phyloP scores from a whole-genome alignment of 2,329 filamentous ascomycete species.

The Nakataea oryzae region DNA sequence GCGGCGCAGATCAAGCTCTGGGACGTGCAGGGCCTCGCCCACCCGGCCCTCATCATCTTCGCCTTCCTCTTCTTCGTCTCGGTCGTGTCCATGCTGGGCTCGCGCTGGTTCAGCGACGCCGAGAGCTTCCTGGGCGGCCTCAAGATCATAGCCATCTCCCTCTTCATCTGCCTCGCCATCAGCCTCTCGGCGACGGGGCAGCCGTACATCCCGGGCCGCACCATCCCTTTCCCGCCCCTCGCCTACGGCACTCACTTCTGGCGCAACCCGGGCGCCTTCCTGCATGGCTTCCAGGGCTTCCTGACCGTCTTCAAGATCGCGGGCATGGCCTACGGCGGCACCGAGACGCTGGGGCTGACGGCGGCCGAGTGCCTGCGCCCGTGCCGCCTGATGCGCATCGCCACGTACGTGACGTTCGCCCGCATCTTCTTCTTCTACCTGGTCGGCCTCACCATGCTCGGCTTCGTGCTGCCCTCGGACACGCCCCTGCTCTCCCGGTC shows the following conservation, averaged over 20 bases:
- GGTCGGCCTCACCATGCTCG: conserved; percentile 64
- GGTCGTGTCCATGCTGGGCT: conserved; percentile 58
- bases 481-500: conserved; percentile 48
- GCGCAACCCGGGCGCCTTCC: conserved; percentile 60
- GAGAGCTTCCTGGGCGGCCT: conserved; percentile 70
- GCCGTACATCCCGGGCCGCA: background rate
- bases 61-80: conserved; percentile 49
- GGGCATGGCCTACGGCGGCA: conserved; percentile 61
- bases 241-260: conserved; percentile 55
- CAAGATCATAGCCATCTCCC: conserved; percentile 58
- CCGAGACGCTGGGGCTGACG: conserved; percentile 51
- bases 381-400: conserved; percentile 40
- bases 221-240: background rate
- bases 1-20: conserved; percentile 56
- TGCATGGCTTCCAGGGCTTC: conserved; percentile 55
- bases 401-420: conserved; percentile 50
- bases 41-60: conserved; percentile 61
- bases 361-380: conserved; percentile 51
- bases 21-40: conserved; percentile 49
- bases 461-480: conserved; percentile 62
- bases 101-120: conserved; percentile 66
- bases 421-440: conserved; percentile 55
- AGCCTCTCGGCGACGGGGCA: conserved; percentile 32
- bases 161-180: conserved; percentile 65
- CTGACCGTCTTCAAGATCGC: conserved; percentile 59